phyloP scores from a whole-genome alignment of 257 asterid species.

The Prunella vulgaris region DNA sequence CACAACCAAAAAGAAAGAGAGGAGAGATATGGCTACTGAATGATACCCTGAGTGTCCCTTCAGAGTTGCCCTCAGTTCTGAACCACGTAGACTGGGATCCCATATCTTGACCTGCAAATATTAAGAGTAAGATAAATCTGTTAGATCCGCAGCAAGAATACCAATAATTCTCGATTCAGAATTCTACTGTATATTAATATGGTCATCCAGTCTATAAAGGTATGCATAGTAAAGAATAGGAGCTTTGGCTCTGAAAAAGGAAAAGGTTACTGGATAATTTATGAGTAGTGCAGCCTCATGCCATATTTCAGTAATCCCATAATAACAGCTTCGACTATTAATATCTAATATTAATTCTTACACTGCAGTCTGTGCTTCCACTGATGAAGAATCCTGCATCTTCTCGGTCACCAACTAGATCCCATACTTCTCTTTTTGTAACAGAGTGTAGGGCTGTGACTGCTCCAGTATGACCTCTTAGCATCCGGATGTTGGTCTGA shows the following conservation, averaged over 20 bases:
- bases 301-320: not conserved
- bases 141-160: not conserved
- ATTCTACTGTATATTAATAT: not conserved
- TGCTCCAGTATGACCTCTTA: conserved; percentile 88
- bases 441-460: conserved; percentile 89
- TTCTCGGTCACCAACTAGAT: conserved; percentile 84
- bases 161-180: not conserved
- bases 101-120: conserved; percentile 75
- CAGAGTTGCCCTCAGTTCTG: conserved; percentile 87
- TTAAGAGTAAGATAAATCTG: not conserved
- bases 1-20: not conserved
- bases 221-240: conserved; percentile 2
- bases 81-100: conserved; percentile 91
- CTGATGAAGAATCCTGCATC: conserved; percentile 92
- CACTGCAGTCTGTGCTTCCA: conserved; percentile 95
- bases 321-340: not conserved
- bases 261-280: not conserved
- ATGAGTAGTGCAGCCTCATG: conserved; percentile 3
- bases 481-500: conserved; percentile 75
- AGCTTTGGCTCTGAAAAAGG: conserved; percentile 18
- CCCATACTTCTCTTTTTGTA: conserved; percentile 93
- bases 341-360: conserved; percentile 31
- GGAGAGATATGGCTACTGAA: conserved; percentile 10
- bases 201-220: conserved; percentile 3
- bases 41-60: conserved; percentile 80